Evolutionary conservation across 164 flowering plant genomes (phyloP).

Genomic region (Buxus sempervirens): DNA sequence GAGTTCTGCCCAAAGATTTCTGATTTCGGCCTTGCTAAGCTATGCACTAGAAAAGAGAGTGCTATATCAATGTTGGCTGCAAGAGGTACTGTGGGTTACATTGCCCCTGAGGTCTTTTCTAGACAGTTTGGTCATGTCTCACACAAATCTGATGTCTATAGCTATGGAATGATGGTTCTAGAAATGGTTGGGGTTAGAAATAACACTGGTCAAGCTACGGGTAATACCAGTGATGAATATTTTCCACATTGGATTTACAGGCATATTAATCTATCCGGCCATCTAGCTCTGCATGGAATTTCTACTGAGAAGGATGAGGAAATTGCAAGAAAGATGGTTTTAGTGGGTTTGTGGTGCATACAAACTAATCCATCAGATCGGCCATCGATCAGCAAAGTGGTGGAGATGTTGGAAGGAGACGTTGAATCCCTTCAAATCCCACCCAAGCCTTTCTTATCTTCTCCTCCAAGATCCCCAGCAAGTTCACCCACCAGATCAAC

Average conservation of each 20-base stretch:
- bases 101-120: constrained; percentile 40
- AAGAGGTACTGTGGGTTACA: constrained; percentile 44
- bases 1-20: constrained; percentile 38
- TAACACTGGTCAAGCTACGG: constrained; percentile 11
- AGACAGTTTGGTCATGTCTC: constrained; percentile 38
- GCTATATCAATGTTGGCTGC: constrained; percentile 27
- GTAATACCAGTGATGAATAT: constrained; percentile 29
- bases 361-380: constrained; percentile 34
- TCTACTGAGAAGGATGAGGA: constrained; percentile 19
- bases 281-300: constrained; percentile 17
- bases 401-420: constrained; percentile 41
- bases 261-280: constrained; percentile 15
- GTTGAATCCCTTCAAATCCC: constrained; percentile 30
- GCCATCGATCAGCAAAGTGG: constrained; percentile 33
- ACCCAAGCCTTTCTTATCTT: constrained; percentile 26
- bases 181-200: constrained; percentile 46
- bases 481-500: background rate
- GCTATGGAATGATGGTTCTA: constrained; percentile 49
- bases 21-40: constrained; percentile 43
- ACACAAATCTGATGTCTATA: constrained; percentile 49
- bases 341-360: constrained; percentile 47
- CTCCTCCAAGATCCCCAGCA: constrained; percentile 14
- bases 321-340: constrained; percentile 31
- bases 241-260: constrained; percentile 41
- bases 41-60: constrained; percentile 28